Evolutionary conservation across 768 basidiomycete species (phyloP).

Genomic region (Mycena leptocephala): DNA sequence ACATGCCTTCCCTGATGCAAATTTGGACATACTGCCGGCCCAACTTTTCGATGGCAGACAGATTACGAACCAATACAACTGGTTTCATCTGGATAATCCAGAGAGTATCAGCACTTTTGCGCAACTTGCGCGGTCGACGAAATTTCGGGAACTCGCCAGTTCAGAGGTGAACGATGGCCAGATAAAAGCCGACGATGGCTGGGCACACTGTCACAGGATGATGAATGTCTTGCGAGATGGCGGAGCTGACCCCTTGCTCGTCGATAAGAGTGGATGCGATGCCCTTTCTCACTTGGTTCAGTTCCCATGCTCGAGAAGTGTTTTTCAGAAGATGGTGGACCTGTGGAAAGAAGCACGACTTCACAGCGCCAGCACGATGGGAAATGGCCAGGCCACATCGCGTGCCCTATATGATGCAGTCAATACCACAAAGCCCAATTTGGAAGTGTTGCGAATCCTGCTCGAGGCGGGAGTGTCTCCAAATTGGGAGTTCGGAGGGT

Average conservation of each 20-base stretch:
- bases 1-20: neutral
- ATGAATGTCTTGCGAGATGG: slow-evolving; percentile 8
- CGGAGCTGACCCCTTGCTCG: slow-evolving; percentile 3
- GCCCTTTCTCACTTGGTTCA: neutral
- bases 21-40: neutral
- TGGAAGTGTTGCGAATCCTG: too few relatives aligned
- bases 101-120: neutral
- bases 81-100: neutral
- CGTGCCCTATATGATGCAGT: too few relatives aligned
- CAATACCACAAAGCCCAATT: too few relatives aligned
- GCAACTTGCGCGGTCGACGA: neutral
- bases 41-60: neutral
- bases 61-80: neutral
- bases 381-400: too few relatives aligned
- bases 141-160: slow-evolving; percentile 6
- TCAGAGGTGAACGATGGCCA: neutral
- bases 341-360: too few relatives aligned
- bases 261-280: slow-evolving; percentile 5
- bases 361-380: too few relatives aligned
- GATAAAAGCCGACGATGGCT: neutral
- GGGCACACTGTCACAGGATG: slow-evolving; percentile 9
- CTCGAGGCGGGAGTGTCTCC: too few relatives aligned
- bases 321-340: neutral
- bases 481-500: too few relatives aligned
- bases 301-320: neutral